phyloP scores from a whole-genome alignment of 1,284 basidiomycete species.

The Ustilago xerochloae region DNA sequence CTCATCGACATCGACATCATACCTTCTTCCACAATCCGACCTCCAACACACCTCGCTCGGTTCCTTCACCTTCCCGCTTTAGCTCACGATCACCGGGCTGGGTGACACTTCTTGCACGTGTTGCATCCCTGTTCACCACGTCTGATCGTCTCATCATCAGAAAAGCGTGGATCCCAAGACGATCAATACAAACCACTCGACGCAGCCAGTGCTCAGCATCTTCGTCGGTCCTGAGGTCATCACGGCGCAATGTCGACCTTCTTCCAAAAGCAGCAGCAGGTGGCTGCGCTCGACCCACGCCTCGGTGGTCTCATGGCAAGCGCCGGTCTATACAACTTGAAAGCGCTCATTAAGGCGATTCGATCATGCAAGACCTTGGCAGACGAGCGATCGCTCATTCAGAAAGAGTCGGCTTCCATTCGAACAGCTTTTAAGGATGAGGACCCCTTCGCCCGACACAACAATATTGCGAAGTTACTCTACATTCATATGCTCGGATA shows the following conservation, averaged over 20 bases:
- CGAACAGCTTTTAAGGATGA: conserved; percentile 98
- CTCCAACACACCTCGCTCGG: background rate
- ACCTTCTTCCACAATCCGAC: background rate
- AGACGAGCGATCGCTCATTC: conserved; percentile 95
- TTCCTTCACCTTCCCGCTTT: too few relatives aligned
- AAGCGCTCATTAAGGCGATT: conserved; percentile 70
- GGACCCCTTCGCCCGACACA: conserved; percentile 80
- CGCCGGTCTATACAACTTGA: conserved; percentile 68
- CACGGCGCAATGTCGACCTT: conserved; percentile 63
- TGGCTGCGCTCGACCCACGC: conserved; percentile 67
- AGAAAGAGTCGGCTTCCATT: conserved; percentile 97
- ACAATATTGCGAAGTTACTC: conserved; percentile 97
- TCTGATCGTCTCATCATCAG: too few relatives aligned
- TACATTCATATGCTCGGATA: conserved; percentile 99
- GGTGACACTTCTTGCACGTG: too few relatives aligned
- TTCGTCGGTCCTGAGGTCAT: background rate
- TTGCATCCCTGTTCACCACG: too few relatives aligned
- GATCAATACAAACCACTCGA: background rate
- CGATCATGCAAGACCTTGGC: conserved; percentile 84
- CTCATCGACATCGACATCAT: background rate
- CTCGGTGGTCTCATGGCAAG: conserved; percentile 66
- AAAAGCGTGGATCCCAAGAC: too few relatives aligned
- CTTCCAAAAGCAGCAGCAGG: conserved; percentile 68
- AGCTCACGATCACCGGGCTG: too few relatives aligned
- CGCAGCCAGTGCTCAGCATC: background rate